A percentile compares a stretch with the other conserved stretches of the same genome.
phyloP scores from a whole-genome alignment of 2,329 filamentous ascomycete species.

The Cladosporium sp. region DNA sequence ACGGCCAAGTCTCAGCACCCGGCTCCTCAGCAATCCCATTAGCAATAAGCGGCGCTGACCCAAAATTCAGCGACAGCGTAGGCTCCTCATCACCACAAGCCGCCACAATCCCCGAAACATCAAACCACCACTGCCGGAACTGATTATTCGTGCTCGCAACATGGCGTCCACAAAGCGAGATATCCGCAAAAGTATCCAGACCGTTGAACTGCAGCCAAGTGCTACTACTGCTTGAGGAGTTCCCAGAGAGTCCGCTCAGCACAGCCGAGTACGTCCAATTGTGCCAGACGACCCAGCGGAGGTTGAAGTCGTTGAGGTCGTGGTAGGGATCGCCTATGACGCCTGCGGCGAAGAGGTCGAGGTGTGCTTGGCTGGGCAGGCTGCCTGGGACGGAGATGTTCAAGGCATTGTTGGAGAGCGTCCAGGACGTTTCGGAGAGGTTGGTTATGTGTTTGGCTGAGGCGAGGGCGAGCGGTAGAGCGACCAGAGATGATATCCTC shows the following conservation, averaged over 20 bases:
- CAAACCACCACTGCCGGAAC: slow-evolving; percentile 63
- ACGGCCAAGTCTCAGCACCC: slow-evolving; percentile 53
- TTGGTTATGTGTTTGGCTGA: not conserved
- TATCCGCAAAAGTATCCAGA: slow-evolving; percentile 61
- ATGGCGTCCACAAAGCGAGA: slow-evolving; percentile 57
- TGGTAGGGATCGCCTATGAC: slow-evolving; percentile 58
- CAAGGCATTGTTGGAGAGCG: slow-evolving; percentile 43
- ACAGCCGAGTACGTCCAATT: slow-evolving; percentile 65
- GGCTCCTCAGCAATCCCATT: slow-evolving; percentile 55
- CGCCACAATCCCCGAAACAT: slow-evolving; percentile 44
- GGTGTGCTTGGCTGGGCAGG: slow-evolving; percentile 61
- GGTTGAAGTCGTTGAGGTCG: slow-evolving; percentile 61
- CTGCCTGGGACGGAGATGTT: slow-evolving; percentile 57
- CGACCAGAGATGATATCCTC: not conserved
- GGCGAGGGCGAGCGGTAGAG: not conserved
- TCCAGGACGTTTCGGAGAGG: slow-evolving; percentile 27
- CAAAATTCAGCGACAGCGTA: slow-evolving; percentile 54
- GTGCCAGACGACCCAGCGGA: slow-evolving; percentile 59
- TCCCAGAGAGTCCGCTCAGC: slow-evolving; percentile 43
- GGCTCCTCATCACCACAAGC: not conserved
- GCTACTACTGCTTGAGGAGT: slow-evolving; percentile 25
- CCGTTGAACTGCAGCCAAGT: slow-evolving; percentile 63
- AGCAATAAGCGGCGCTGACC: slow-evolving; percentile 58
- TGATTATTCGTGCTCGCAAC: slow-evolving; percentile 63
- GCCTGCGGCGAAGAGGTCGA: slow-evolving; percentile 57